Percentiles rank a stretch among this genome's conserved stretches.
phyloP scores from a whole-genome alignment of 2,329 filamentous ascomycete species.

The Fusarium sororula region DNA sequence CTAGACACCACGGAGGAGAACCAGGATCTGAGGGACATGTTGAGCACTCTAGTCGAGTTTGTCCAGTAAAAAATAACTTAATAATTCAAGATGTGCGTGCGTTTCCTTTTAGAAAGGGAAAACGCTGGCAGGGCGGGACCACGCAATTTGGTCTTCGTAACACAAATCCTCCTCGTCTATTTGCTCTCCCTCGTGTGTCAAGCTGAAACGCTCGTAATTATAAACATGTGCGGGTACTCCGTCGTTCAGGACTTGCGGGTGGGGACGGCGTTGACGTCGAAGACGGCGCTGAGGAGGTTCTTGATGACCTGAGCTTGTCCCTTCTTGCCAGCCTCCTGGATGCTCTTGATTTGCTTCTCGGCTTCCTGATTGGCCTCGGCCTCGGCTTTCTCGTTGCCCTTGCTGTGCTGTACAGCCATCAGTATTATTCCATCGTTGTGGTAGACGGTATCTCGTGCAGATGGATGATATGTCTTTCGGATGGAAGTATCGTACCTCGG shows the following conservation, averaged over 20 bases:
- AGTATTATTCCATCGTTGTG: background rate
- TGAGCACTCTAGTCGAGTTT: constrained; percentile 62
- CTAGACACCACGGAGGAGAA: constrained; percentile 67
- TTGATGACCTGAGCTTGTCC: constrained; percentile 81
- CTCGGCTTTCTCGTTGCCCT: constrained; percentile 84
- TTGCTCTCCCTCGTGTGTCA: constrained; percentile 1
- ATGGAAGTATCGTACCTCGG: constrained; percentile 59
- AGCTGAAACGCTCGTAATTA: constrained; percentile 23
- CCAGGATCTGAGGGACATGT: constrained; percentile 66
- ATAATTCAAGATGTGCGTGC: constrained; percentile 35
- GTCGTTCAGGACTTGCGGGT: constrained; percentile 46
- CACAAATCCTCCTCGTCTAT: constrained; percentile 25
- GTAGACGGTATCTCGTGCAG: background rate
- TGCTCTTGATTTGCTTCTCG: constrained; percentile 82
- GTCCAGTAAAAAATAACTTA: constrained; percentile 48
- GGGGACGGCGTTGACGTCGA: constrained; percentile 78
- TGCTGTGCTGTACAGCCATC: constrained; percentile 74
- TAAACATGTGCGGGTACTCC: constrained; percentile 7
- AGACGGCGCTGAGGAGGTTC: constrained; percentile 85
- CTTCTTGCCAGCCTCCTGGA: constrained; percentile 82
- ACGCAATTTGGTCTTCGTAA: constrained; percentile 30
- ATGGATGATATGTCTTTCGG: background rate
- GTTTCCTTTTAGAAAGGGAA: constrained; percentile 2
- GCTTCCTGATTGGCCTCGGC: constrained; percentile 81
- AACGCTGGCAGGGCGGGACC: constrained; percentile 17